A percentile compares a stretch with the other conserved stretches of the same genome.
Conservation (phyloP, 2,329 filamentous ascomycete genomes). For the Dactylella cylindrospora region DNA sequence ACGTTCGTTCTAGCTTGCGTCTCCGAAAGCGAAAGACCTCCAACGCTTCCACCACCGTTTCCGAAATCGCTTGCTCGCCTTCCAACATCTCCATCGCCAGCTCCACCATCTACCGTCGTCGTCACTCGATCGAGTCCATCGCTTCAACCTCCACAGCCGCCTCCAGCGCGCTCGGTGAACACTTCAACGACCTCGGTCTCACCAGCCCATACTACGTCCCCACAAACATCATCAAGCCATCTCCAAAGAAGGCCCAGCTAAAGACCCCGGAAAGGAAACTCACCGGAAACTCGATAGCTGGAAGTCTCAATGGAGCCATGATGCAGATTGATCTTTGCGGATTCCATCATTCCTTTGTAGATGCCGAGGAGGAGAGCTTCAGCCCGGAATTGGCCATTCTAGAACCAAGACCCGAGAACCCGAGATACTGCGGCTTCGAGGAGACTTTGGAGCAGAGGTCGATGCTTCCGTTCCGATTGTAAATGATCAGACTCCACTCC, state of each 20-base stretch:
- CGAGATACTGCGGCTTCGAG: constrained; percentile 39
- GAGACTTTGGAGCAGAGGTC: constrained; percentile 37
- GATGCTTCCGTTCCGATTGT: constrained; percentile 42
- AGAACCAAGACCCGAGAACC: constrained; percentile 36
- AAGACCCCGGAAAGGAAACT: constrained; percentile 18
- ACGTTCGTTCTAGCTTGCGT: constrained; percentile 21
- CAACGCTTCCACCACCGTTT: constrained; percentile 33
- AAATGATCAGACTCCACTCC: too few relatives aligned
- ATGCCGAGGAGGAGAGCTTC: constrained; percentile 17
- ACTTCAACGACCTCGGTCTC: constrained; percentile 39
- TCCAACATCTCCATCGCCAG: constrained; percentile 40
- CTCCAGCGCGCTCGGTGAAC: constrained; percentile 36
- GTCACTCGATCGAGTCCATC: constrained; percentile 38
- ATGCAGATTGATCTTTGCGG: constrained; percentile 36
- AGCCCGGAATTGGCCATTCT: constrained; percentile 38
- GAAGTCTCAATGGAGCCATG: constrained; percentile 23
- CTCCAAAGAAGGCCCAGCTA: constrained; percentile 1
- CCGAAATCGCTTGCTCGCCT: constrained; percentile 31
- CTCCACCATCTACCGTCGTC: constrained; percentile 40
- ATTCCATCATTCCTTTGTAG: constrained; percentile 28
- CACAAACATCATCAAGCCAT: constrained; percentile 6
- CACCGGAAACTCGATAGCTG: constrained; percentile 19
- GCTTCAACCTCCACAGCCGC: constrained; percentile 37
- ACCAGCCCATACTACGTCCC: constrained; percentile 39
- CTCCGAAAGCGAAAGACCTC: constrained; percentile 40